Base-by-base conservation (phyloP, 163 green algal species). In the Prototheca wickerhamii region DNA sequence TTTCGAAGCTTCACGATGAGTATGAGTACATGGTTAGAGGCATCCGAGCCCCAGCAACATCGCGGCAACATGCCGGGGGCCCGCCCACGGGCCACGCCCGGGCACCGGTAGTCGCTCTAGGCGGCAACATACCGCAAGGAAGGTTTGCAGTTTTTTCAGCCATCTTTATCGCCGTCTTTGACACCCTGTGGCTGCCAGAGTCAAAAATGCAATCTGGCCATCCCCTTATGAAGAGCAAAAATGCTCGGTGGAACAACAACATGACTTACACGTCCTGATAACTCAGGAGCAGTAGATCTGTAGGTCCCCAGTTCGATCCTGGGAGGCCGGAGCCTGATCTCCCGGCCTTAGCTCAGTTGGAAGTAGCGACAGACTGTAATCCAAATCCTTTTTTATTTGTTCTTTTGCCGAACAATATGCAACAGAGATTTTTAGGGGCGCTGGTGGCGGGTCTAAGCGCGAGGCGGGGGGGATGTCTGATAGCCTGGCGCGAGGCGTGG, bases 291-390 rank as follows among this genome's bases (percentile, higher is more conserved):
- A 54, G 46, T 54, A 30, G 46, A 54, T 54, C 46, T 54, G 46
- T 54, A 54, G 46, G 46, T 54, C 46, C 46, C 46, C 46, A 54
- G 46, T 54, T 54, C 46, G 46, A 54, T 54, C 46, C 46, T 54
- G 46, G 46, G 46, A 54, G 46, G 46, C 46, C 46, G 46, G 46
- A 54, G 12, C 20, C 46, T 15, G 37, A 54, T 54, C 18, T 29
- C 26, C 46, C 46, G 46, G 46, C 46, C 46, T 54, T 54, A 54
- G 46, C 46, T 54, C 46, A 54, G 46, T 54, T 54, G 46, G 46
- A 54, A 54, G 46, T 54, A 54, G 46, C 46, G 46, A 54, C 46
- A 54, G 46, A 54, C 46, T 54, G 46, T 54, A 54, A 54, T 54
- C 46, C n/a, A 30, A 29, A 29, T 25, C 23, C 20, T 28, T 54